Percentiles rank a stretch among this genome's conserved stretches.
phyloP scores from a whole-genome alignment of 2,329 filamentous ascomycete genomes.

The Cryphonectria radicalis region DNA sequence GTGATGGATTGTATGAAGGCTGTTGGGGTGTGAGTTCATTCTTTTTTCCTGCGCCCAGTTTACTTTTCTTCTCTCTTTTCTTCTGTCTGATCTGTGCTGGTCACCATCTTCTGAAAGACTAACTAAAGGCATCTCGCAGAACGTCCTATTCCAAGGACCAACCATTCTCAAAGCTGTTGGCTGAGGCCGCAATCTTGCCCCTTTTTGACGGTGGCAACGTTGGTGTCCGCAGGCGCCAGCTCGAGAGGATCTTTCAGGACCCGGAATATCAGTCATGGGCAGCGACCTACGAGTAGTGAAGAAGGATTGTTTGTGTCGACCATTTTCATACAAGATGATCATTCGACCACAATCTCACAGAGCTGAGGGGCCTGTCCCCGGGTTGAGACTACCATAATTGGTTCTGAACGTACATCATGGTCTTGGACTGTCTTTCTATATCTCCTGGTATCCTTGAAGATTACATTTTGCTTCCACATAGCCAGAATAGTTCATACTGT shows the following conservation, averaged over 20 bases:
- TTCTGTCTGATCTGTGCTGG: slow-evolving; percentile 33
- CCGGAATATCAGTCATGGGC: slow-evolving; percentile 53
- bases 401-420: neutral
- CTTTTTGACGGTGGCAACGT: slow-evolving; percentile 60
- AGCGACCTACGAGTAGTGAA: slow-evolving; percentile 33
- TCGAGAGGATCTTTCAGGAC: slow-evolving; percentile 49
- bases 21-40: slow-evolving; percentile 49
- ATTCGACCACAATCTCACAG: too few relatives aligned
- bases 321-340: too few relatives aligned
- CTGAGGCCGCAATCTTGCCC: slow-evolving; percentile 50
- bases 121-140: slow-evolving; percentile 30
- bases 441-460: too few relatives aligned
- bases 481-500: too few relatives aligned
- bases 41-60: fast-evolving
- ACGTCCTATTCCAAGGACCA: slow-evolving; percentile 46
- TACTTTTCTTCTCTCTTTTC: neutral
- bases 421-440: neutral
- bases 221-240: slow-evolving; percentile 52
- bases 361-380: too few relatives aligned
- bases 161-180: slow-evolving; percentile 49
- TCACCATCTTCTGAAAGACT: neutral
- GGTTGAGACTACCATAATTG: neutral
- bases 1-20: slow-evolving; percentile 54
- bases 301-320: too few relatives aligned
- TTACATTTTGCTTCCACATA: too few relatives aligned